A percentile compares a stretch with the other conserved stretches of the same genome.
Evolutionary conservation across 495 filamentous ascomycete species (phyloP).

Genomic region (Xylaria grammica): DNA sequence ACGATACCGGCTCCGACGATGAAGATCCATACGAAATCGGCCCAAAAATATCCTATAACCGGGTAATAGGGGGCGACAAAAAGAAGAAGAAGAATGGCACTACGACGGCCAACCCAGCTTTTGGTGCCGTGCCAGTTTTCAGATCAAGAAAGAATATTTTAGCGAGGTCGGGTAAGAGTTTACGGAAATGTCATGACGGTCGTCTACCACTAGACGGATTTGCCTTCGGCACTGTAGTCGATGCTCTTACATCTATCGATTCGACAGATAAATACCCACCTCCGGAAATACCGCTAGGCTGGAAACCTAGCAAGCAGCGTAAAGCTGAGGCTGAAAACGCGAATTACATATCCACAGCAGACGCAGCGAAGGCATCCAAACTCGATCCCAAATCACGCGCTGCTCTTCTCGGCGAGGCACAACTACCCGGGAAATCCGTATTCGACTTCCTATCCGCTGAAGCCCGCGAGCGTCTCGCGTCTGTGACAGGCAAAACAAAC

Average conservation of each 20-base stretch:
- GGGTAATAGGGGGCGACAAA: conserved; percentile 81
- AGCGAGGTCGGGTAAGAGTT: conserved; percentile 59
- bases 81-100: conserved; percentile 72
- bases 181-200: conserved; percentile 87
- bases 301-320: conserved; percentile 71
- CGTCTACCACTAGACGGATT: conserved; percentile 87
- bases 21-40: conserved; percentile 95
- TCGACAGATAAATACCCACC: conserved; percentile 71
- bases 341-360: conserved; percentile 70
- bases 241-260: conserved; percentile 59
- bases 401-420: conserved; percentile 78
- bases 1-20: conserved; percentile 96
- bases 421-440: conserved; percentile 88
- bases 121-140: conserved; percentile 74
- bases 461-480: conserved; percentile 75
- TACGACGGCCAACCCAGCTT: conserved; percentile 63
- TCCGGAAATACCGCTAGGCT: conserved; percentile 75
- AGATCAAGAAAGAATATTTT: conserved; percentile 73
- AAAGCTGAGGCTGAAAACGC: conserved; percentile 39
- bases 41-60: conserved; percentile 88
- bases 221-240: conserved; percentile 64
- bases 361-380: conserved; percentile 74
- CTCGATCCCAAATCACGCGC: conserved; percentile 83
- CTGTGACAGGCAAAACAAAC: conserved; percentile 74
- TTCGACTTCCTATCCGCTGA: conserved; percentile 91